Conservation (phyloP, 1,284 basidiomycete genomes). For the Singerocomus inundabilis region DNA sequence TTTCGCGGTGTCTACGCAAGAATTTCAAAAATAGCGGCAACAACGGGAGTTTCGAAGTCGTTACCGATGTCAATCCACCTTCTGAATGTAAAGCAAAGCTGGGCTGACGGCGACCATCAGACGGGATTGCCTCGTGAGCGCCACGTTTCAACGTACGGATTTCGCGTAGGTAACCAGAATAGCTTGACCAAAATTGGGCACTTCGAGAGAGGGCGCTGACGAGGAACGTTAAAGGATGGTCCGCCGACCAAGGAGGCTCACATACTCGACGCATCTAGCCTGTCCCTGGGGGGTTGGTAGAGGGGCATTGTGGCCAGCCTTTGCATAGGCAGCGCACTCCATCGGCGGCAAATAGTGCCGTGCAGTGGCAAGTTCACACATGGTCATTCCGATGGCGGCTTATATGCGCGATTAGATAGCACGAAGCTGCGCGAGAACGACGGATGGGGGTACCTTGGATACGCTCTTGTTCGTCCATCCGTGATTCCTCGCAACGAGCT, state of each 20-base stretch:
- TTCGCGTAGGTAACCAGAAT: constrained; percentile 77
- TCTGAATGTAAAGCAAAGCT: constrained; percentile 70
- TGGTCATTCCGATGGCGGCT: constrained; percentile 75
- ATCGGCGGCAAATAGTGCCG: constrained; percentile 61
- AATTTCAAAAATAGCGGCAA: constrained; percentile 6
- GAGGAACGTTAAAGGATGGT: background rate
- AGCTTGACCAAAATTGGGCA: constrained; percentile 79
- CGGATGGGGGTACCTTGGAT: constrained; percentile 42
- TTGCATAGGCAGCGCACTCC: constrained; percentile 54
- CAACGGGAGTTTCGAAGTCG: constrained; percentile 12
- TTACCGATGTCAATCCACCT: constrained; percentile 70
- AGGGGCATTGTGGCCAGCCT: constrained; percentile 7
- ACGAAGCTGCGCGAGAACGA: constrained; percentile 3
- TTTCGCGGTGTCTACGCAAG: constrained; percentile 55
- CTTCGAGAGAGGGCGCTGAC: constrained; percentile 68
- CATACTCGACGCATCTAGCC: constrained; percentile 59
- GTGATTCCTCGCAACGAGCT: constrained; percentile 52
- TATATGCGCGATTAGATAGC: constrained; percentile 19
- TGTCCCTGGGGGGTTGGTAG: constrained; percentile 25
- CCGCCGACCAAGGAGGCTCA: constrained; percentile 3
- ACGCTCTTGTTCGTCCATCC: constrained; percentile 57
- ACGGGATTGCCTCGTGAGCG: constrained; percentile 11
- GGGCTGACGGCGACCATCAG: constrained; percentile 43
- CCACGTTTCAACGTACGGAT: constrained; percentile 50
- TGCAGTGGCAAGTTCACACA: constrained; percentile 73